Base-by-base conservation (phyloP, 192 early-diverging fungal species). In the Coemansia umbellata region DNA sequence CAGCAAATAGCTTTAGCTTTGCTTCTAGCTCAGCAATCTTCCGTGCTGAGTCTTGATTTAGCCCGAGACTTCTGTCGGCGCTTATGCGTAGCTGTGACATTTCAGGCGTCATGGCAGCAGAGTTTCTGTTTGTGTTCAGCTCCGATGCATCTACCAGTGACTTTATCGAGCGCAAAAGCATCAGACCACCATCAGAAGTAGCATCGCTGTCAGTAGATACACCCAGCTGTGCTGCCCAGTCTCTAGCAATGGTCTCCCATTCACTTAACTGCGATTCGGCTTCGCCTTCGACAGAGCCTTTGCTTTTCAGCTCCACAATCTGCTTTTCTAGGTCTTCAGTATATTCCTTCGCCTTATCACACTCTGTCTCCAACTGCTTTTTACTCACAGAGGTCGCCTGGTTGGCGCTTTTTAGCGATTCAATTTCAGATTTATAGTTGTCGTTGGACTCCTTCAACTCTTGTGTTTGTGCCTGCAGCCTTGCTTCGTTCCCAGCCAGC, bases 241-340 rank as follows among this genome's bases (percentile, higher is more conserved):
- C 57, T 17, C 28, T 47, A 9, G 71, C 58, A 8, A 66, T 63
- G 3, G 57, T 45, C 36, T 76, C 63, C 55, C 63, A 65, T n/a
- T 72, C 63, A 37, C 47, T 10, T 10, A 78, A 41, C 26, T 58
- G 42, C 28, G 22, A 26, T 15, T 28, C 23, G 3, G 23, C 26
- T 17, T 50, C 47, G 18, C 19, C 51, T 3, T 17, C 24, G 3
- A 28, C 26, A 11, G 11, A 4, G 15, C 5, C 18, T 5, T 47
- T 36, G n/a, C 30, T 39, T 43, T 66, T 47, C 47, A 66, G 14
- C 24, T 69, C 48, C 8, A 30, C 33, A 48, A 73, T 47, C 22
- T 60, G 58, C 8, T 72, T 50, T 14, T 56, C 47, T 28, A 53
- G 19, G 30, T 51, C 31, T 24, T 8, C 22, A 7, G 37, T 45